phyloP scores from a whole-genome alignment of 2,329 filamentous ascomycete species.

The Scedosporium aurantiacum region DNA sequence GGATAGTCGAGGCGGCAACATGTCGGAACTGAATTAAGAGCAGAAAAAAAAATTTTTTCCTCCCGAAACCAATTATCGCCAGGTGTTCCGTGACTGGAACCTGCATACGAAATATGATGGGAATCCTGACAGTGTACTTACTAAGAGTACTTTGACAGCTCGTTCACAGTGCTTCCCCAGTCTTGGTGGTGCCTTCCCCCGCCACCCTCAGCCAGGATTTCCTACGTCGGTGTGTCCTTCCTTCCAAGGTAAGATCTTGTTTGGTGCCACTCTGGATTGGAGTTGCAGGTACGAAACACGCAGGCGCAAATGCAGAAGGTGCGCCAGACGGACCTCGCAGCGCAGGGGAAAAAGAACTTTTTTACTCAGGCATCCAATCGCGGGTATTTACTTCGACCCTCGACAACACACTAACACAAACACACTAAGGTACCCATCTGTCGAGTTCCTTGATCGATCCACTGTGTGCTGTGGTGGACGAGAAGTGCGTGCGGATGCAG shows the following conservation, averaged over 20 bases:
- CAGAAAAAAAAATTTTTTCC: not conserved
- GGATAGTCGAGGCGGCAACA: not conserved
- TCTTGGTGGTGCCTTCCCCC: no score
- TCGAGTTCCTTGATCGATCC: not conserved
- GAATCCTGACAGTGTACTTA: not conserved
- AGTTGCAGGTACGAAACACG: not conserved
- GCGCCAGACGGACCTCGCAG: not conserved
- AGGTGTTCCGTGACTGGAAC: no score
- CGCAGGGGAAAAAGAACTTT: not conserved
- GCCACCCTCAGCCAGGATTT: no score
- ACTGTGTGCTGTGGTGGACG: not conserved
- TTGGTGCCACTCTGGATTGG: not conserved
- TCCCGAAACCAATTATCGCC: not conserved
- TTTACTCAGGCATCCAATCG: not conserved
- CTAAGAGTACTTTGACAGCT: not conserved
- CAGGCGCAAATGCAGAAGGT: not conserved
- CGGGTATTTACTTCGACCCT: not conserved
- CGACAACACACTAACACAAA: not conserved
- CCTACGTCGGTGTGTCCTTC: no score
- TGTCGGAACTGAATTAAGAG: not conserved
- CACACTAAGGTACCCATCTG: not conserved
- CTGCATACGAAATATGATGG: not conserved
- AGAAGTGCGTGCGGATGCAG: not conserved
- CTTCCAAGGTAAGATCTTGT: not conserved
- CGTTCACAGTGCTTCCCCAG: not conserved